A percentile compares a stretch with the other conserved stretches of the same genome.
phyloP scores from a whole-genome alignment of 2,329 filamentous ascomycete genomes.

The Tricladium varicosporioides region DNA sequence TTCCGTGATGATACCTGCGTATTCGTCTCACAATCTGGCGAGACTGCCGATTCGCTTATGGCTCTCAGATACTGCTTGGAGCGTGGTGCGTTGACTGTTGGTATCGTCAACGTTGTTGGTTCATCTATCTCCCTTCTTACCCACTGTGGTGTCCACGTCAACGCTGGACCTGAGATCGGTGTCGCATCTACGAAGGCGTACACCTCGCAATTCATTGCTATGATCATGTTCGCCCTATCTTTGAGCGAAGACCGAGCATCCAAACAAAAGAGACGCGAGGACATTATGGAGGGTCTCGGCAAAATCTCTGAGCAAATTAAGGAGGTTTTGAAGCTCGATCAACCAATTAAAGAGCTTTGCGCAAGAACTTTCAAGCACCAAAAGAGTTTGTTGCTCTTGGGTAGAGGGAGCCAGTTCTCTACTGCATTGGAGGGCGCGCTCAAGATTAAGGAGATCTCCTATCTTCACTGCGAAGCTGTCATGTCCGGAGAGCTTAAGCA shows the following conservation, averaged over 20 bases:
- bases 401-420: slow-evolving; percentile 93
- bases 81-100: slow-evolving; percentile 93
- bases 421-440: slow-evolving; percentile 95
- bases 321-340: slow-evolving; percentile 85
- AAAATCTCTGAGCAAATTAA: slow-evolving; percentile 90
- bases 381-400: slow-evolving; percentile 90
- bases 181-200: slow-evolving; percentile 99
- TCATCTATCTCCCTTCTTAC: slow-evolving; percentile 98
- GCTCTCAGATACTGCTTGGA: slow-evolving; percentile 97
- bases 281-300: slow-evolving; percentile 92
- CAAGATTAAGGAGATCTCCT: slow-evolving; percentile 99
- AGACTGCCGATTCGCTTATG: slow-evolving; percentile 97
- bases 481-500: slow-evolving; percentile 99
- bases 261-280: slow-evolving; percentile 85
- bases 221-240: slow-evolving; percentile 99
- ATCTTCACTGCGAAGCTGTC: slow-evolving; percentile 98
- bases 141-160: slow-evolving; percentile 99
- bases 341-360: slow-evolving; percentile 92
- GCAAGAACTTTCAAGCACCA: slow-evolving; percentile 92
- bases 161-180: slow-evolving; percentile 97
- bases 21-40: slow-evolving; percentile 97
- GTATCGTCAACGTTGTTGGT: slow-evolving; percentile 97
- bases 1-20: slow-evolving; percentile 99
- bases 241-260: slow-evolving; percentile 95
- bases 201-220: slow-evolving; percentile 98